Conservation (phyloP, 805 yeast species). For the Saccharomycopsis amapae region DNA sequence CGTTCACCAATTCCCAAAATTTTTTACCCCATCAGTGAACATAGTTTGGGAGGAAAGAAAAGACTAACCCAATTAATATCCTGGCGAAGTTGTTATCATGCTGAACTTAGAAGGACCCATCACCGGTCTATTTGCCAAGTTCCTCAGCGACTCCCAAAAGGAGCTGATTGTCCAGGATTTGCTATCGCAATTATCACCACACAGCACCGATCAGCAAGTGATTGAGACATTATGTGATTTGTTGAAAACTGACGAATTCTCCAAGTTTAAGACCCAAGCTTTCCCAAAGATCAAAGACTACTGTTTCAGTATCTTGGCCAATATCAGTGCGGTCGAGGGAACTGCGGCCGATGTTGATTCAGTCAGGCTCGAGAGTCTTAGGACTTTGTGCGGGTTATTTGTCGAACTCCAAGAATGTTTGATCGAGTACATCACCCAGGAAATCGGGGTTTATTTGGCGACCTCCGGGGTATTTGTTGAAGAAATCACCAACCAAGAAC, state of each 20-base stretch:
- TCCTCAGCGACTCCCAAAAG: slow-evolving; percentile 9
- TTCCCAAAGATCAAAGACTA: slow-evolving; percentile 8
- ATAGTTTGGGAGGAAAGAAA: too few relatives aligned
- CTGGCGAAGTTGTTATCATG: too few relatives aligned
- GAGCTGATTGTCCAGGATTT: slow-evolving; percentile 1
- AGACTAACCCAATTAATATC: too few relatives aligned
- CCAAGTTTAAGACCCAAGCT: not conserved
- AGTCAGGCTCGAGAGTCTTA: not conserved
- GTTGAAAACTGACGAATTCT: slow-evolving; percentile 3
- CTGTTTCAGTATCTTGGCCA: slow-evolving; percentile 5
- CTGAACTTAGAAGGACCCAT: not conserved
- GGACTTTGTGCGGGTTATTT: slow-evolving; percentile 1
- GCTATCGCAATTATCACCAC: not conserved
- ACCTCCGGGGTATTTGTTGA: too few relatives aligned
- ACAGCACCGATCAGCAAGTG: not conserved
- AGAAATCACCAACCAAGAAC: too few relatives aligned
- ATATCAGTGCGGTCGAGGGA: not conserved
- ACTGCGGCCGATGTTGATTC: not conserved
- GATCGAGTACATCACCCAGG: not conserved
- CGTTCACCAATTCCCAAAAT: too few relatives aligned
- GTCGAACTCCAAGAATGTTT: not conserved
- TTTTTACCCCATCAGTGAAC: too few relatives aligned
- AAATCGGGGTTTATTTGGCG: too few relatives aligned
- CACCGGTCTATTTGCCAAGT: slow-evolving; percentile 1
- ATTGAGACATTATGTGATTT: slow-evolving; percentile 6